These are phyloP conservation scores for Gaeumannomyces tritici DNA, from an alignment of 2,329 filamentous ascomycete genomes.

Conservation along the genomic window DNA sequence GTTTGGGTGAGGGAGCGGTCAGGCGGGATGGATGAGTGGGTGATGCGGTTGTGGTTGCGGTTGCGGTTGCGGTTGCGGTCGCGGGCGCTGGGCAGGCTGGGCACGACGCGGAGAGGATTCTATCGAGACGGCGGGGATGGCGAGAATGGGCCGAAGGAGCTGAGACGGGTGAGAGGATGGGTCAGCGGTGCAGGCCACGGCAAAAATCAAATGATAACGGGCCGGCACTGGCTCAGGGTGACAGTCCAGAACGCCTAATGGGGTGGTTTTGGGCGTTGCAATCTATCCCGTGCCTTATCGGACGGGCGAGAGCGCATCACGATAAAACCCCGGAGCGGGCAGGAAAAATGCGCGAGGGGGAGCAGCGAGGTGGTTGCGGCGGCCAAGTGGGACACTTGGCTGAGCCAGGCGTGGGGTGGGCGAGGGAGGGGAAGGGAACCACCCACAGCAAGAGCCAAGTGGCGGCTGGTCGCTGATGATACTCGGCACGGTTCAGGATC, in stretches of 20 bases:
- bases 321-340: slow-evolving; percentile 10
- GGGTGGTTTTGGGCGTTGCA: background rate
- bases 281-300: slow-evolving; percentile 5
- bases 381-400: background rate
- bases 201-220: background rate
- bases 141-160: slow-evolving; percentile 5
- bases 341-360: background rate
- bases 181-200: background rate
- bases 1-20: slow-evolving; percentile 14
- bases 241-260: background rate
- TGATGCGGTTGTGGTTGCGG: no score
- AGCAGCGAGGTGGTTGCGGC: background rate
- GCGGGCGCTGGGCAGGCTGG: no score
- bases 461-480: background rate
- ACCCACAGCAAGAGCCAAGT: background rate
- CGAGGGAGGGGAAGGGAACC: background rate
- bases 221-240: background rate
- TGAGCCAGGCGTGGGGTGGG: background rate
- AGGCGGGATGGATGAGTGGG: background rate
- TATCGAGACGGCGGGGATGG: slow-evolving; percentile 7
- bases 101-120: no score
- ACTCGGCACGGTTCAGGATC: no score
- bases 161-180: background rate
- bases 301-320: slow-evolving; percentile 1
- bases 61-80: no score